A percentile compares a stretch with the other conserved stretches of the same genome.
phyloP scores from a whole-genome alignment of 1,284 basidiomycete genomes.

The Papiliotrema laurentii region DNA sequence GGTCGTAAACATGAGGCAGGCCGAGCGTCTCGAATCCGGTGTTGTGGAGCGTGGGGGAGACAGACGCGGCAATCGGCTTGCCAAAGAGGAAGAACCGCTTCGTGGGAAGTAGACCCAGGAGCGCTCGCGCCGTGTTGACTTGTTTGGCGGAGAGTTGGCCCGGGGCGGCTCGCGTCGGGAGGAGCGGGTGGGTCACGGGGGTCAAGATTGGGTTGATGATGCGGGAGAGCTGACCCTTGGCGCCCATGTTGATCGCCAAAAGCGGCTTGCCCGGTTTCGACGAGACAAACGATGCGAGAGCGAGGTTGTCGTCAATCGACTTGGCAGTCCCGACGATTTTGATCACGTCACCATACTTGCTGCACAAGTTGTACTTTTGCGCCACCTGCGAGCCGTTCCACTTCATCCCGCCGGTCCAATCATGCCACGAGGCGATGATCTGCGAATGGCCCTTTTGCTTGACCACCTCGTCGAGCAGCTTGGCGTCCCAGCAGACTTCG shows the following conservation, averaged over 20 bases:
- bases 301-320: constrained; percentile 71
- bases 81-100: constrained; percentile 83
- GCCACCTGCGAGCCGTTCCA: constrained; percentile 71
- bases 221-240: constrained; percentile 81
- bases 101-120: constrained; percentile 71
- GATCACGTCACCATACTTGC: constrained; percentile 74
- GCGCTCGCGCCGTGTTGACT: constrained; percentile 73
- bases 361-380: constrained; percentile 64
- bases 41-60: constrained; percentile 92
- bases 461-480: constrained; percentile 59
- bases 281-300: constrained; percentile 63
- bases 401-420: constrained; percentile 78
- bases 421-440: constrained; percentile 91
- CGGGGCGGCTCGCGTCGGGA: constrained; percentile 81
- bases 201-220: constrained; percentile 81
- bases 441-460: constrained; percentile 65
- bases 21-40: constrained; percentile 76
- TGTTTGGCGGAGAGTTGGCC: constrained; percentile 86
- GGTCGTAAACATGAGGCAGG: constrained; percentile 67
- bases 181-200: constrained; percentile 80
- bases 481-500: constrained; percentile 72
- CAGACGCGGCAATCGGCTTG: constrained; percentile 78
- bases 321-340: constrained; percentile 88
- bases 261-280: constrained; percentile 61
- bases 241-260: constrained; percentile 92